Percentiles rank a stretch among this genome's conserved stretches.
These are phyloP conservation scores for Arthrobotrys iridis DNA, from an alignment of 2,329 filamentous ascomycete species.

Conservation along the genomic window DNA sequence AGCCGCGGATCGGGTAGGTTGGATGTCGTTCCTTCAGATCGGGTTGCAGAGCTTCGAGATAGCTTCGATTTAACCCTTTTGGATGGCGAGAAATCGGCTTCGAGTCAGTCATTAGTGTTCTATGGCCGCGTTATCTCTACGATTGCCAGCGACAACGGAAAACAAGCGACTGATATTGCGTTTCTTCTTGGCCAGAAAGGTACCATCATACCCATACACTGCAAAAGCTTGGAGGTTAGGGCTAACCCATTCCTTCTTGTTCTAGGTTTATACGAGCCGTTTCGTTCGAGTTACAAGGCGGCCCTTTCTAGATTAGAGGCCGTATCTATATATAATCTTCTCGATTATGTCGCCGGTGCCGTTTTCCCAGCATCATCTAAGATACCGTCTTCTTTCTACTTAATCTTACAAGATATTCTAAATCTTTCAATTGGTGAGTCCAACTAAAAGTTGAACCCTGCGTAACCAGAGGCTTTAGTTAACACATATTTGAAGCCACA, in stretches of 20 bases:
- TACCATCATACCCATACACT: background rate
- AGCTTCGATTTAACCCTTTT: background rate
- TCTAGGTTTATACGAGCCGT: conserved; percentile 23
- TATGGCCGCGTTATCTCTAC: conserved; percentile 22
- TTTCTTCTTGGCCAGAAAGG: conserved; percentile 22
- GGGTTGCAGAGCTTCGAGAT: background rate
- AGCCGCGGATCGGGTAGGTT: background rate
- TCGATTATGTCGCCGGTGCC: background rate
- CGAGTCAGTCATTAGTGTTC: background rate
- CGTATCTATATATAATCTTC: background rate
- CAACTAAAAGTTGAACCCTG: background rate
- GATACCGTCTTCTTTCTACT: conserved; percentile 19
- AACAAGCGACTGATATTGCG: conserved; percentile 26
- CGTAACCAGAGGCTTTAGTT: background rate
- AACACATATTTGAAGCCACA: conserved; percentile 1
- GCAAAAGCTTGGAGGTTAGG: background rate
- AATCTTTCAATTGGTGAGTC: conserved; percentile 4
- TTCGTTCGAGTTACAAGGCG: conserved; percentile 3
- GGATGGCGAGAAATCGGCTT: background rate
- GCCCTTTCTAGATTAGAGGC: background rate
- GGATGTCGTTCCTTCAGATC: background rate
- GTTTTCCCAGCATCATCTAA: background rate
- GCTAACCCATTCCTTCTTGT: background rate
- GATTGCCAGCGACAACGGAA: background rate
- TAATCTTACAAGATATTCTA: conserved; percentile 22